Percentiles rank a stretch among this genome's conserved stretches.
Evolutionary conservation across 176 grass and related monocot species (phyloP).

Genomic region (Stipa capillata): DNA sequence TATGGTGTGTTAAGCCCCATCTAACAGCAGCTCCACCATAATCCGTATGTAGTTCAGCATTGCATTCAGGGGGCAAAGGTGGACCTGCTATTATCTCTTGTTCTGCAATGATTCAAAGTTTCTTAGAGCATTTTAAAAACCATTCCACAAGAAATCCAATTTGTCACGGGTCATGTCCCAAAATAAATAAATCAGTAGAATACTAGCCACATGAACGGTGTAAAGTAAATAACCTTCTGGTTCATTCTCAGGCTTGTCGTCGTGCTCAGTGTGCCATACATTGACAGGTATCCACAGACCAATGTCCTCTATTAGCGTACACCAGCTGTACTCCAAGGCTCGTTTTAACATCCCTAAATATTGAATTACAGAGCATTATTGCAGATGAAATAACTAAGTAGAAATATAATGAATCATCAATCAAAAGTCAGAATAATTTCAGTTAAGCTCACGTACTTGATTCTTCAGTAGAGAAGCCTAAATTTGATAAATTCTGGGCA

Average conservation of each 20-base stretch:
- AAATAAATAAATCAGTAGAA: not conserved
- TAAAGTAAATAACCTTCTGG: conserved; percentile 52
- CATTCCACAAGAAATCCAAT: not conserved
- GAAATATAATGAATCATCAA: not conserved
- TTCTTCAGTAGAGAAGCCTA: conserved; percentile 35
- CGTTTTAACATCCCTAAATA: conserved; percentile 46
- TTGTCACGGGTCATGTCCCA: not conserved
- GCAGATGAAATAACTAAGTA: not conserved
- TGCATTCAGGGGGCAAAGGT: conserved; percentile 42
- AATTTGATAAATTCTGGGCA: conserved; percentile 37
- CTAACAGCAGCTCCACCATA: conserved; percentile 63
- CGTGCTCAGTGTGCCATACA: conserved; percentile 46
- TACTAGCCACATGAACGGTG: not conserved
- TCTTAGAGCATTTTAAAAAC: not conserved
- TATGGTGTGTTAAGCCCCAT: conserved; percentile 66
- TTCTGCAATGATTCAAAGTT: conserved; percentile 20
- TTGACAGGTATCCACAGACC: conserved; percentile 56
- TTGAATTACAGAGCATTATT: not conserved
- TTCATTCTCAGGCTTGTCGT: conserved; percentile 67
- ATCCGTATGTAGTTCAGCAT: conserved; percentile 49
- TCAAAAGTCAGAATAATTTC: not conserved
- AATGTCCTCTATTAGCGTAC: conserved; percentile 52
- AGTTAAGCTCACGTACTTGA: conserved; percentile 38
- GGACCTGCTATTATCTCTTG: conserved; percentile 58
- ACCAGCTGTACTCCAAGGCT: conserved; percentile 56